phyloP scores from a whole-genome alignment of 2,329 filamentous ascomycete species.

The Arthrocladium fulminans region DNA sequence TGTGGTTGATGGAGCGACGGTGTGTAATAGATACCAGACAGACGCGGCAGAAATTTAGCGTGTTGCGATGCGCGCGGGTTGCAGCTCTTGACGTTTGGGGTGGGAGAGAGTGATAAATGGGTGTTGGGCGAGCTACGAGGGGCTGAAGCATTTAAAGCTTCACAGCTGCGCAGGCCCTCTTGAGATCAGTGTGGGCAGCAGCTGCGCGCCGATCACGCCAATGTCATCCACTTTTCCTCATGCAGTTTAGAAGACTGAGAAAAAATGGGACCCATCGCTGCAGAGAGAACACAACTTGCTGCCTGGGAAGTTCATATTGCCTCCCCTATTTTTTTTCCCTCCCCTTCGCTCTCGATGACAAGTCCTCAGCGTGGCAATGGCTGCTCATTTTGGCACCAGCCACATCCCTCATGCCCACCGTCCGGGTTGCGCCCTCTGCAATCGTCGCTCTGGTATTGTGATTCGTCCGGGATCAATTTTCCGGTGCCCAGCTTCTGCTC shows the following conservation, averaged over 20 bases:
- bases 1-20: neutral
- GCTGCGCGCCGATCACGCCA: too few species aligned
- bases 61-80: slow-evolving; percentile 7
- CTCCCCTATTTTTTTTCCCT: neutral
- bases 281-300: neutral
- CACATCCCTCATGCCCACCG: neutral
- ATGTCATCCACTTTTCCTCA: too few species aligned
- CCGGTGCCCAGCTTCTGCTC: neutral
- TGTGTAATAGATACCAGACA: slow-evolving; percentile 1
- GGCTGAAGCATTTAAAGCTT: slow-evolving; percentile 6
- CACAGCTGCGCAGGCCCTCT: neutral
- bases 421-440: neutral
- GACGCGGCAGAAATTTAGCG: slow-evolving; percentile 3
- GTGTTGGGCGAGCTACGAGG: slow-evolving; percentile 6
- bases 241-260: too few species aligned
- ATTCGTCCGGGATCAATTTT: neutral
- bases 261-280: too few species aligned
- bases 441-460: neutral
- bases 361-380: too few species aligned
- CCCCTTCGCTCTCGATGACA: neutral
- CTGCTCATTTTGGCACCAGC: neutral
- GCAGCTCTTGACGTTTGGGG: neutral
- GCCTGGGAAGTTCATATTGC: neutral
- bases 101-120: slow-evolving; percentile 4
- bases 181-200: slow-evolving; percentile 2